phyloP scores from a whole-genome alignment of 805 yeast species.

The Pichia ethanolica region DNA sequence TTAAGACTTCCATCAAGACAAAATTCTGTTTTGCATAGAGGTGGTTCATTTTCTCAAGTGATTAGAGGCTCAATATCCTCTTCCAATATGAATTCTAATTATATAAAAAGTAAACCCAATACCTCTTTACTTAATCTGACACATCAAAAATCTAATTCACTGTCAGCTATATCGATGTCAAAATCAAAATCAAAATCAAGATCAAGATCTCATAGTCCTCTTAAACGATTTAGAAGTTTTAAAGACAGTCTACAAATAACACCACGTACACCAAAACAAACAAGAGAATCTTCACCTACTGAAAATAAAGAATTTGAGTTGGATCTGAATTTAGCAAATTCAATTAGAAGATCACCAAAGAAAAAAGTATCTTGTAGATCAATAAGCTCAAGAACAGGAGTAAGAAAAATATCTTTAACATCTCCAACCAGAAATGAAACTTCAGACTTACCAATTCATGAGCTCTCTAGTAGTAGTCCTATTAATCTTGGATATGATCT shows the following conservation, averaged over 20 bases:
- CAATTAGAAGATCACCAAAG: conserved; percentile 23
- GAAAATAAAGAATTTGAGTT: conserved; percentile 15
- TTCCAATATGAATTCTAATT: not conserved
- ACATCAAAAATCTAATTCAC: conserved; percentile 5
- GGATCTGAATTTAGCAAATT: conserved; percentile 22
- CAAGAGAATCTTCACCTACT: not conserved
- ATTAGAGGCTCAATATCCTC: not conserved
- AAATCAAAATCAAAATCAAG: conserved; percentile 3
- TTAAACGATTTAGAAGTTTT: conserved; percentile 21
- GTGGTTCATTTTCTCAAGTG: not conserved
- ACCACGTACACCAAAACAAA: not conserved
- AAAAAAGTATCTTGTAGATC: conserved; percentile 7
- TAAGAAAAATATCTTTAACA: not conserved
- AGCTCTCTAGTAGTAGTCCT: not conserved
- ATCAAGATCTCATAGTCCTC: conserved; percentile 19
- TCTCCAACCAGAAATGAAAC: not conserved
- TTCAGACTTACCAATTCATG: not conserved
- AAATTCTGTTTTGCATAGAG: not conserved
- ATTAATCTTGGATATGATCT: not conserved
- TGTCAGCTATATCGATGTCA: conserved; percentile 3
- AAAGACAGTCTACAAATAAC: conserved; percentile 12
- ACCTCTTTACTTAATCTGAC: not conserved
- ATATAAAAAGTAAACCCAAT: not conserved
- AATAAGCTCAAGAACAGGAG: not conserved
- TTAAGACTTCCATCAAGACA: not conserved